Conservation (phyloP, 768 basidiomycete species). For the Mycena pura region DNA sequence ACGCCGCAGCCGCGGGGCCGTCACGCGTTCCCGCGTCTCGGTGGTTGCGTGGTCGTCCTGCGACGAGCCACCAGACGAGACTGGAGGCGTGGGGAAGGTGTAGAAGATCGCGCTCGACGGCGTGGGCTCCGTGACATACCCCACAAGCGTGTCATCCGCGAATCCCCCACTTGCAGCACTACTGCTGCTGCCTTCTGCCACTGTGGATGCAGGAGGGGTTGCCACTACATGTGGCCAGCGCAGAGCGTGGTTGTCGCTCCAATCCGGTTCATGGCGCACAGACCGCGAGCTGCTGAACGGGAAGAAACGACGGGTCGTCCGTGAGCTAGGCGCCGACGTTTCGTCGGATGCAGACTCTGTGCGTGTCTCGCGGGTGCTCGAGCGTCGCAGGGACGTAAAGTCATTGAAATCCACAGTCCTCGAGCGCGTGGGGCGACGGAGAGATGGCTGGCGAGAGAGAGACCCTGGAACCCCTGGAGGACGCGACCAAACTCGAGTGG, state of each 20-base stretch:
- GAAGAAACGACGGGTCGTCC: slow-evolving; percentile 60
- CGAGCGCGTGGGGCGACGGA: slow-evolving; percentile 62
- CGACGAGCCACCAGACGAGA: slow-evolving; percentile 13
- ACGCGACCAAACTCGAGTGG: slow-evolving; percentile 24
- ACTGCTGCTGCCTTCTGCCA: too few relatives aligned
- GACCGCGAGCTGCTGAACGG: slow-evolving; percentile 53
- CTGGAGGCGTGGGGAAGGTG: slow-evolving; percentile 34
- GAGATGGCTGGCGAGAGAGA: slow-evolving; percentile 59
- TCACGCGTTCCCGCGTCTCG: slow-evolving; percentile 42
- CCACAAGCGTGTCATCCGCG: slow-evolving; percentile 26
- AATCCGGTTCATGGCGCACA: slow-evolving; percentile 47
- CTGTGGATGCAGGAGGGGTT: too few relatives aligned
- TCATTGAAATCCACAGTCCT: slow-evolving; percentile 75
- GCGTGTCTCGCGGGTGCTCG: slow-evolving; percentile 47
- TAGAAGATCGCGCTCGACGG: slow-evolving; percentile 32
- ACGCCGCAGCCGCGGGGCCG: slow-evolving; percentile 63
- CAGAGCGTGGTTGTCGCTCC: slow-evolving; percentile 33
- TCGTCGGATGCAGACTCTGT: slow-evolving; percentile 8
- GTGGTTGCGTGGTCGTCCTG: slow-evolving; percentile 28
- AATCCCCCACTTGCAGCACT: background rate
- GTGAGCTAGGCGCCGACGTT: slow-evolving; percentile 12
- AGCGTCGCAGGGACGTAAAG: slow-evolving; percentile 70
- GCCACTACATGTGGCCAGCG: too few relatives aligned
- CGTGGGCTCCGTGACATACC: slow-evolving; percentile 28
- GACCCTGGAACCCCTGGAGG: slow-evolving; percentile 33